phyloP scores from a whole-genome alignment of 2,329 filamentous ascomycete genomes.

The Byssothecium circinans region DNA sequence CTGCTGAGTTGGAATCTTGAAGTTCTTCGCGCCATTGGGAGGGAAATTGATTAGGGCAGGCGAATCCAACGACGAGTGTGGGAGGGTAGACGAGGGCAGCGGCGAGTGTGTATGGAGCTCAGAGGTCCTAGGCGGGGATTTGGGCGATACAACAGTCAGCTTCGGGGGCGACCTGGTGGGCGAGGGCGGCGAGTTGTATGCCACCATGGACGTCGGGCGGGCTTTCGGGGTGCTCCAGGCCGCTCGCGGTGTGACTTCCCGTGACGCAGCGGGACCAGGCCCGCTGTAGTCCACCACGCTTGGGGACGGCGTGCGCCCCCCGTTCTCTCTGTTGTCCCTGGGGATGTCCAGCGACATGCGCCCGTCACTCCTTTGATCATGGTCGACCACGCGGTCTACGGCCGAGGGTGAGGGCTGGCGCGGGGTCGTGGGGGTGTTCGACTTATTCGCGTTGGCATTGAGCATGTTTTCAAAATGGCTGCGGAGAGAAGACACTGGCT shows the following conservation, averaged over 20 bases:
- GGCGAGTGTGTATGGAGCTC: slow-evolving; percentile 37
- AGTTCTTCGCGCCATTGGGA: slow-evolving; percentile 27
- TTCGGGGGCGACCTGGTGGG: slow-evolving; percentile 61
- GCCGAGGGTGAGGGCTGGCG: slow-evolving; percentile 37
- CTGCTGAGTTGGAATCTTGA: slow-evolving; percentile 44
- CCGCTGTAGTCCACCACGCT: slow-evolving; percentile 43
- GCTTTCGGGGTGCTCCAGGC: slow-evolving; percentile 41
- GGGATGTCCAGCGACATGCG: slow-evolving; percentile 48
- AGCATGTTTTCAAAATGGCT: slow-evolving; percentile 81
- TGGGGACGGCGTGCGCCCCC: slow-evolving; percentile 21
- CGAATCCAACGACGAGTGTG: slow-evolving; percentile 31
- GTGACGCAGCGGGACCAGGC: slow-evolving; percentile 35
- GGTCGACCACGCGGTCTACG: slow-evolving; percentile 33
- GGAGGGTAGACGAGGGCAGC: slow-evolving; percentile 29
- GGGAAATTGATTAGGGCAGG: slow-evolving; percentile 13
- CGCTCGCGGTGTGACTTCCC: slow-evolving; percentile 33
- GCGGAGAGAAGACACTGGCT: slow-evolving; percentile 78
- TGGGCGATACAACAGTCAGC: slow-evolving; percentile 69
- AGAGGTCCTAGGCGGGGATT: slow-evolving; percentile 62
- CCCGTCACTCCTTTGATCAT: slow-evolving; percentile 33
- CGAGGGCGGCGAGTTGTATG: slow-evolving; percentile 50
- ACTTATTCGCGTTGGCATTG: slow-evolving; percentile 26
- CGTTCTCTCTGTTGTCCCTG: slow-evolving; percentile 31
- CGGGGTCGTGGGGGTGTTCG: slow-evolving; percentile 16
- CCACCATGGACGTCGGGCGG: slow-evolving; percentile 54